Base-by-base conservation (phyloP, 805 yeast genomes). In the Candida ortonii region DNA sequence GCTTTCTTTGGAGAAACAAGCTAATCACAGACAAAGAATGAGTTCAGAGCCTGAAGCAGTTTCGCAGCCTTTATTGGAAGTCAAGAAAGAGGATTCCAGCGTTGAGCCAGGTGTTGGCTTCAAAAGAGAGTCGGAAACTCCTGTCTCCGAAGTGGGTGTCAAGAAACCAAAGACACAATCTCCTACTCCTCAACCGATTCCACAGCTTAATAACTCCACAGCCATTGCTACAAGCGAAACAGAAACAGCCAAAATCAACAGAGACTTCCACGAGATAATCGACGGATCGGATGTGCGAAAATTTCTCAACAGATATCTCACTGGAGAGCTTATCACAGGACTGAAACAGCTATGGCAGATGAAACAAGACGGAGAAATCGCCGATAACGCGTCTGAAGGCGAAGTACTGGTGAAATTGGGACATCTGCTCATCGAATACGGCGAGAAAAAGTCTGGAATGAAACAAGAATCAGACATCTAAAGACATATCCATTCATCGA, bases 221-320 rank as follows among this genome's bases (percentile, higher is more conserved):
- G 27, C 28, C 6, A n/a, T n/a, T n/a, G n/a, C n/a, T n/a, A n/a
- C n/a, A n/a, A n/a, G n/a, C n/a, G n/a, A n/a, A n/a, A 30, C 28
- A 8, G 39, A 19, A 5, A 27, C 34, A 2, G 43, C 41, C 2
- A 46, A 47, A 17, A 30, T 50, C 6, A 39, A 32, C 12, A 52
- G 43, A 32, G 48, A 50, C 3, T 30, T 36, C 3, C 48, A 52
- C 26, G 77, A 71, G 40, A 60, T 71, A 13, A 72, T 74, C 8
- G 80, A 78, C 11, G 81, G 80, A 1, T 70, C 76, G 2, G 63
- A 72, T 0, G 55, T 75, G 6, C 58, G 81, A 38, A 65, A 61
- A 30, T 75, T 71, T 52, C 55, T 75, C 45, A 73, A 75, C 47
- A 53, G 64, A 41, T 61, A 72, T 38, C 47, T 75, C 32, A 71